Percentiles rank a stretch among this genome's conserved stretches.
Conservation (phyloP, 2,329 filamentous ascomycete genomes). For the Fusarium abutilonis region DNA sequence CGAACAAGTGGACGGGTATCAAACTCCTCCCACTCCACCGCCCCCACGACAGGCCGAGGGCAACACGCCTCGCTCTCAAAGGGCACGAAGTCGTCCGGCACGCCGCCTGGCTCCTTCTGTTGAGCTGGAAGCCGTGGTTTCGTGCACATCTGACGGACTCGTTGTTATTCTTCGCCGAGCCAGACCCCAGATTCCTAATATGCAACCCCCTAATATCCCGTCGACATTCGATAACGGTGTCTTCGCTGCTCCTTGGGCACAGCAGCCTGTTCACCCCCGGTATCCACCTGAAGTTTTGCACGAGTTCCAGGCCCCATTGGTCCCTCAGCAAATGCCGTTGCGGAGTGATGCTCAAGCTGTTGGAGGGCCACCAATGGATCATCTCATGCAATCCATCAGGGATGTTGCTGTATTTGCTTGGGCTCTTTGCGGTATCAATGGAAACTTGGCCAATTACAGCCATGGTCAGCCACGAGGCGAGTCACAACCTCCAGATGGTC, state of each 20-base stretch:
- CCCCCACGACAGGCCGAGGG: slow-evolving; percentile 12
- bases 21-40: slow-evolving; percentile 34
- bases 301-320: slow-evolving; percentile 47
- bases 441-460: slow-evolving; percentile 72
- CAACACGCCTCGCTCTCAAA: slow-evolving; percentile 6
- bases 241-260: slow-evolving; percentile 83
- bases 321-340: slow-evolving; percentile 57
- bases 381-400: slow-evolving; percentile 82
- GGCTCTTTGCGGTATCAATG: slow-evolving; percentile 83
- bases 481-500: slow-evolving; percentile 60
- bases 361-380: slow-evolving; percentile 65
- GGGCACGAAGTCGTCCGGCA: slow-evolving; percentile 10
- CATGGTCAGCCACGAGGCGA: slow-evolving; percentile 71
- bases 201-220: slow-evolving; percentile 59
- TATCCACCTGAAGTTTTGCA: slow-evolving; percentile 51
- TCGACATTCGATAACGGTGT: slow-evolving; percentile 68
- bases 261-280: slow-evolving; percentile 67
- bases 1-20: slow-evolving; percentile 12
- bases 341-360: slow-evolving; percentile 57
- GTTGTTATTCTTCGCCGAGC: slow-evolving; percentile 83
- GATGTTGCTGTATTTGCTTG: slow-evolving; percentile 91
- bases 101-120: slow-evolving; percentile 57
- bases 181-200: slow-evolving; percentile 72
- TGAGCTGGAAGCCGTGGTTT: slow-evolving; percentile 89
- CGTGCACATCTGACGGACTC: slow-evolving; percentile 87